Base-by-base conservation (phyloP, 2,329 filamentous ascomycete species). In the Aureobasidium mangrovei region DNA sequence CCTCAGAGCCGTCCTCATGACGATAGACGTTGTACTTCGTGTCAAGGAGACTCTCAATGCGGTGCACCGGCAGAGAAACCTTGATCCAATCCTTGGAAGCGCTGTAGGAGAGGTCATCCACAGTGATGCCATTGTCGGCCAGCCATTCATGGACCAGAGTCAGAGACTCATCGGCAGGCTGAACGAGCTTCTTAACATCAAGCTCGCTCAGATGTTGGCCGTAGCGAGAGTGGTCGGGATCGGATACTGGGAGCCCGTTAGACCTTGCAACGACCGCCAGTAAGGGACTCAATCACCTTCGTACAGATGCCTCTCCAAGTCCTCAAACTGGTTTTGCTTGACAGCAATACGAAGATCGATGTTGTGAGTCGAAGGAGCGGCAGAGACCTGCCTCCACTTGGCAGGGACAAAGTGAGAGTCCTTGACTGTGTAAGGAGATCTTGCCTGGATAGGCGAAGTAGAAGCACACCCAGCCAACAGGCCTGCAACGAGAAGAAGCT, bases 31-130 rank as follows among this genome's bases (percentile, higher is more conserved):
- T 71, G 61, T 79, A 79, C 54, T 73, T 69, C 3, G 77, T 77
- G 54, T 78, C 66, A 18, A 83, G 71, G 4, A 83, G 72, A 24
- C 70, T 67, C 61, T 83, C 79, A 0, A 76, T 74, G 40, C 71
- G 65, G 40, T 70, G 67, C 18, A 83, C 71, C 2, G 79, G 75
- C 7, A 83, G 65, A 32, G 72, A 66, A 4, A 82, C 69, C 12
- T 72, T 74, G 57, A 83, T 74, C 77, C 78, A 82, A 60, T 83
- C 79, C 61, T 76, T 77, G 36, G 79, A 76, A 0, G 77, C 69
- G 61, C 71, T 78, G 65, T 79, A 77, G 26, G 62, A 62, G 5
- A 73, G 56, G 48, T 68, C 61, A 6, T 67, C 63, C 10, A 64
- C 58, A n/a, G 64, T 62, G 45, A 83, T 73, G 48, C 74, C 78